Base-by-base conservation (phyloP, 2,329 filamentous ascomycete species). In the Neonectria faginata region DNA sequence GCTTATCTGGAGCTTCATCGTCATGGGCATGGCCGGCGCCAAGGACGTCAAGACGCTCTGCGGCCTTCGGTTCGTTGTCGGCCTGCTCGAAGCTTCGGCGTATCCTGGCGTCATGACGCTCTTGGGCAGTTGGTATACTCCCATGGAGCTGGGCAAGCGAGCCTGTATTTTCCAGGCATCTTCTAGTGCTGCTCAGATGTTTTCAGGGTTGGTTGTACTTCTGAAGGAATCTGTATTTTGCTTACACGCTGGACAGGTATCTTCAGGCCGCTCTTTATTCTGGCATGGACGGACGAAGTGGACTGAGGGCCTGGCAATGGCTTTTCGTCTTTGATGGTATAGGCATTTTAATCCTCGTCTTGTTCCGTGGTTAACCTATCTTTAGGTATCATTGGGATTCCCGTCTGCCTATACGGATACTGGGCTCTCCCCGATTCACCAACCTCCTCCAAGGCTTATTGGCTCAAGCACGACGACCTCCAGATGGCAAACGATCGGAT, bases 241-340 rank as follows among this genome's bases (percentile, higher is more conserved):
- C 39, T 42, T 20, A 42, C 39, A 11, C 9, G 8, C 39, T 5
- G 39, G 7, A n/a, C 18, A 67, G 67, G 8, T 82, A 82, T 54
- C 71, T 83, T 2, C 80, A 82, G 69, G 79, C 81, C 1, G 81
- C 75, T 2, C 73, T 83, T 0, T 81, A 81, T 50, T 74, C 70
- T 11, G 77, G 78, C 4, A 76, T 83, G 67, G 75, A 83, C 29
- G 79, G 80, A 0, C 70, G 64, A 2, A 62, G 73, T 5, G 80
- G 80, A 0, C 73, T 81, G 5, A 67, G 76, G 1, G 82, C 79
- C 0, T 84, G 81, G 82, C 78, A 80, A 48, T 84, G 81, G 81
- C 76, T 83, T 3, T 84, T 84, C 63, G 77, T 83, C 42, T 80
- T 83, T 67, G 81, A 83, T 61, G 80, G 80, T 66, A 18, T 18